These are phyloP conservation scores for Abelmoschus esculentus DNA, from an alignment of 345 rosid genomes.

Conservation along the genomic window DNA sequence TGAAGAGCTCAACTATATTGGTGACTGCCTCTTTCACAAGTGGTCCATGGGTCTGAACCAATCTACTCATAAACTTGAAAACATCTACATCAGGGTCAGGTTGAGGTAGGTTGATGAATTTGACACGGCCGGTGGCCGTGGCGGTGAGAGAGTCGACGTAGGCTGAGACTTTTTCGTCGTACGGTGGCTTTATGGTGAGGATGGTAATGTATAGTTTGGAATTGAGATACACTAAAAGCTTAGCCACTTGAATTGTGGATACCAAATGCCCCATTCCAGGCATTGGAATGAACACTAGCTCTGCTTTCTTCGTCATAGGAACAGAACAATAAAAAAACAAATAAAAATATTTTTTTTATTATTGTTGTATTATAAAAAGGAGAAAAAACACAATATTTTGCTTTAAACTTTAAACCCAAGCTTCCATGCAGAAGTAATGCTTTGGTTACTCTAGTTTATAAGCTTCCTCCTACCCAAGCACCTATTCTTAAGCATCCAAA, in stretches of 20 bases:
- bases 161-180: neutral
- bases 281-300: constrained; percentile 46
- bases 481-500: no score
- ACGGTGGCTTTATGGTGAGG: constrained; percentile 21
- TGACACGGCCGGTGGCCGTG: neutral
- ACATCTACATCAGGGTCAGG: neutral
- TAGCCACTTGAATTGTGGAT: constrained; percentile 31
- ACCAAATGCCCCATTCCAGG: constrained; percentile 40
- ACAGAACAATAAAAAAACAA: neutral
- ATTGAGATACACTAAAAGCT: constrained; percentile 25
- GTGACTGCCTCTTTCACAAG: neutral
- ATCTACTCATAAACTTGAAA: neutral
- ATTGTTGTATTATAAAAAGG: no score
- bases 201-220: constrained; percentile 29
- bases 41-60: neutral
- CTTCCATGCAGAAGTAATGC: no score
- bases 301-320: constrained; percentile 10
- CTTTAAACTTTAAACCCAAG: no score
- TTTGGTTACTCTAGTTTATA: no score
- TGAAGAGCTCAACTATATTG: neutral
- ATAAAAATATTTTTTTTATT: no score
- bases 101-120: neutral
- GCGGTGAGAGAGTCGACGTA: neutral
- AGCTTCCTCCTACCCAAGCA: no score
- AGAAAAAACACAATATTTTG: no score